A percentile compares a stretch with the other conserved stretches of the same genome.
phyloP scores from a whole-genome alignment of 2,329 filamentous ascomycete species.

The Epichloe typhina region DNA sequence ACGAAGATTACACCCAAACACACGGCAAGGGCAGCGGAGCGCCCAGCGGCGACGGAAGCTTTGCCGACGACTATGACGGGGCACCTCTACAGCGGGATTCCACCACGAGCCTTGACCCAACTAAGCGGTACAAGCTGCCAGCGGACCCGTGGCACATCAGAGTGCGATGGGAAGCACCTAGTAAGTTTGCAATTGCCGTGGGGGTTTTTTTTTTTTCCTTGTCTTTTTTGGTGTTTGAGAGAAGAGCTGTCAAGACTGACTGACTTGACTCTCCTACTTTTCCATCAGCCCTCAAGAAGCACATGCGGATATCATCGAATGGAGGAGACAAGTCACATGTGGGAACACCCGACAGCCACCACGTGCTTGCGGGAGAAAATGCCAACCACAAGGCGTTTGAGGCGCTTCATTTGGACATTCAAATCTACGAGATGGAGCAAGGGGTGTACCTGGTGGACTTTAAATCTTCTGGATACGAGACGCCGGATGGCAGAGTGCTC shows the following conservation, averaged over 20 bases:
- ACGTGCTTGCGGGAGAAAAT: slow-evolving; percentile 26
- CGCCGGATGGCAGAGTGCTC: slow-evolving; percentile 53
- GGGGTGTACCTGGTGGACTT: slow-evolving; percentile 95
- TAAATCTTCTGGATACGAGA: slow-evolving; percentile 96
- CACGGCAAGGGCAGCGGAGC: slow-evolving; percentile 28
- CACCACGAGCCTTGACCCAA: slow-evolving; percentile 34
- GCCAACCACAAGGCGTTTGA: slow-evolving; percentile 48
- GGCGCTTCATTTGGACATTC: slow-evolving; percentile 92
- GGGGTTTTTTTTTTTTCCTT: neutral
- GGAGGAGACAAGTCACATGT: slow-evolving; percentile 7
- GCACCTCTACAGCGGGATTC: slow-evolving; percentile 21
- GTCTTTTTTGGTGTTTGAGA: neutral
- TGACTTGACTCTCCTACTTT: neutral
- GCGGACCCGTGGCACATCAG: slow-evolving; percentile 92
- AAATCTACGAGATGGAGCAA: slow-evolving; percentile 86
- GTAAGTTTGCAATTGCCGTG: slow-evolving; percentile 36
- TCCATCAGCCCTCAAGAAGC: slow-evolving; percentile 6
- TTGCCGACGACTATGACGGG: slow-evolving; percentile 25
- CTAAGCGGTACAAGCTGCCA: slow-evolving; percentile 65
- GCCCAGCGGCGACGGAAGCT: slow-evolving; percentile 26
- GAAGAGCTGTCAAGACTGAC: neutral
- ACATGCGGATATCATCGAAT: slow-evolving; percentile 2
- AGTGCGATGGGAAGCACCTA: slow-evolving; percentile 75
- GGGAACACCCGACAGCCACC: slow-evolving; percentile 22
- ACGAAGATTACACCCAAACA: slow-evolving; percentile 42